A percentile compares a stretch with the other conserved stretches of the same genome.
phyloP scores from a whole-genome alignment of 495 filamentous ascomycete genomes.

The Amorphotheca resinae region DNA sequence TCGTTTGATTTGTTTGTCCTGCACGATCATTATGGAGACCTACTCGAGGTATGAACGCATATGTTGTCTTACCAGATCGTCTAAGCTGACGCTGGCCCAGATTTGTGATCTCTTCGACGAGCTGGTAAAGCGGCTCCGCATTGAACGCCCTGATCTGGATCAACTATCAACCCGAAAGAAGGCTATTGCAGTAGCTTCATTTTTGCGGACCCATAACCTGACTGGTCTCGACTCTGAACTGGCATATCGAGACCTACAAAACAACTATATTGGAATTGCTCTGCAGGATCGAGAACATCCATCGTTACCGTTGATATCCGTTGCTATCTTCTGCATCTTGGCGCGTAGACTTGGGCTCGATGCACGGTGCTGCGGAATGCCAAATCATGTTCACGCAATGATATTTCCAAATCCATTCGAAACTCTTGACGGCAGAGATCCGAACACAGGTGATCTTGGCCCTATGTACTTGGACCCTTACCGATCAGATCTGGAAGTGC shows the following conservation, averaged over 20 bases:
- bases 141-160: slow-evolving; percentile 35
- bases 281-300: slow-evolving; percentile 56
- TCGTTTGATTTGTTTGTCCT: slow-evolving; percentile 83
- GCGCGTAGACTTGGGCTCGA: slow-evolving; percentile 49
- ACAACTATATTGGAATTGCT: slow-evolving; percentile 72
- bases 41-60: slow-evolving; percentile 48
- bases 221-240: slow-evolving; percentile 50
- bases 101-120: slow-evolving; percentile 50
- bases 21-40: slow-evolving; percentile 52
- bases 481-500: slow-evolving; percentile 52
- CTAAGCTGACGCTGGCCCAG: slow-evolving; percentile 22
- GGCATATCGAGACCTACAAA: slow-evolving; percentile 65
- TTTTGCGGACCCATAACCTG: slow-evolving; percentile 51
- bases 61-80: background rate
- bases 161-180: slow-evolving; percentile 46
- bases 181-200: slow-evolving; percentile 52
- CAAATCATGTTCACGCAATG: slow-evolving; percentile 67
- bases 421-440: slow-evolving; percentile 46
- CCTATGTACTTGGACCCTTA: slow-evolving; percentile 81
- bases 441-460: slow-evolving; percentile 22
- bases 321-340: slow-evolving; percentile 36
- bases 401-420: slow-evolving; percentile 44
- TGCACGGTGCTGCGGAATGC: slow-evolving; percentile 62
- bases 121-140: slow-evolving; percentile 41
- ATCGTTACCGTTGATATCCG: slow-evolving; percentile 67